Evolutionary conservation across 208 protist species (phyloP).

Genomic region (Zelonia costaricensis): DNA sequence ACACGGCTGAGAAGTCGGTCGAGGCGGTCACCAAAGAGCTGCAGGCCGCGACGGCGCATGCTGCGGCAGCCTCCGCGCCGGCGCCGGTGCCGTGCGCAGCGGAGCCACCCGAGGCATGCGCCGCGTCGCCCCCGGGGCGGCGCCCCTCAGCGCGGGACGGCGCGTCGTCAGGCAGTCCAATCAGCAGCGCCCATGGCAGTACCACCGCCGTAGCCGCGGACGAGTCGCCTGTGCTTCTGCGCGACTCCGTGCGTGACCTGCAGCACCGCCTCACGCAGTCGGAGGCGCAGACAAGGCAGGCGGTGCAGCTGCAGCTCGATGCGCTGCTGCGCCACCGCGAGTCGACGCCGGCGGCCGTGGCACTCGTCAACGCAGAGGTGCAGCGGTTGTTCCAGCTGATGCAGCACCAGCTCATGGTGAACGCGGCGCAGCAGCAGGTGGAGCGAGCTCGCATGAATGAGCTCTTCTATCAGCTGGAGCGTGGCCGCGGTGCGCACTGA

Average conservation of each 20-base stretch:
- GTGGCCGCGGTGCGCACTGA: not conserved
- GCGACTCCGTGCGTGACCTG: conserved; percentile 18
- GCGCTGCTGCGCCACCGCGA: conserved; percentile 9
- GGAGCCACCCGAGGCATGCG: not conserved
- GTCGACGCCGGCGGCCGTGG: not conserved
- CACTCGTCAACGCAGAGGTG: conserved; percentile 51
- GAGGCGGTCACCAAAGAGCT: not conserved
- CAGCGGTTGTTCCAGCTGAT: conserved; percentile 42
- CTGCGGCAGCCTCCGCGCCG: not conserved
- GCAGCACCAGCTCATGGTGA: conserved; percentile 48
- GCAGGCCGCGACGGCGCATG: no score
- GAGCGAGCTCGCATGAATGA: conserved; percentile 61
- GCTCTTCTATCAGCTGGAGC: conserved; percentile 28
- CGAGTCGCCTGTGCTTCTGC: not conserved
- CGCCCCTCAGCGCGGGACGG: not conserved
- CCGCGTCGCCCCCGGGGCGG: no score
- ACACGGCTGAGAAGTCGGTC: conserved; percentile 4
- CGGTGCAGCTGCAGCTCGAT: conserved; percentile 21
- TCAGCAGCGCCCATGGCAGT: not conserved
- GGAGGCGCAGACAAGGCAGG: conserved; percentile 10
- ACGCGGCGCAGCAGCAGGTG: conserved; percentile 49
- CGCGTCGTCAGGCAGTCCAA: no score
- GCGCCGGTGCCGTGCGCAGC: not conserved
- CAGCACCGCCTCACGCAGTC: conserved; percentile 16
- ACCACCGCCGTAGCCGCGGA: not conserved